These are phyloP conservation scores for Penicillium brasilianum DNA, from an alignment of 2,329 filamentous ascomycete genomes.

Conservation along the genomic window DNA sequence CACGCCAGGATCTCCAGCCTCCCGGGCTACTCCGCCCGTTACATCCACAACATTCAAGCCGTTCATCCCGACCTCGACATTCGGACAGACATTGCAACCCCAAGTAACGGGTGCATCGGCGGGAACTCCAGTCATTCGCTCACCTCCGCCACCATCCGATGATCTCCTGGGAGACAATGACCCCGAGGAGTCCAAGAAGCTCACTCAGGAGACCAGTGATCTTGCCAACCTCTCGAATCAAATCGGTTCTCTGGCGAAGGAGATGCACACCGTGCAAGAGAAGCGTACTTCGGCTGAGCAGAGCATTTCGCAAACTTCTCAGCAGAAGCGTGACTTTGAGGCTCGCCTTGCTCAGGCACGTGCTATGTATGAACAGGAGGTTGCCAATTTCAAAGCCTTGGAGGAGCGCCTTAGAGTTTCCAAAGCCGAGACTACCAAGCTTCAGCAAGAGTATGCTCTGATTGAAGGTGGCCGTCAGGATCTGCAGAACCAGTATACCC, in stretches of 20 bases:
- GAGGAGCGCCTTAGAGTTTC: conserved; percentile 81
- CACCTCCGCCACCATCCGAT: conserved; percentile 66
- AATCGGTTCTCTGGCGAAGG: conserved; percentile 84
- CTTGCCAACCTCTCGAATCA: conserved; percentile 96
- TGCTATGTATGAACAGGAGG: conserved; percentile 89
- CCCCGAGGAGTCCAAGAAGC: conserved; percentile 82
- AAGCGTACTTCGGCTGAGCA: conserved; percentile 80
- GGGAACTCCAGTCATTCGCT: conserved; percentile 36
- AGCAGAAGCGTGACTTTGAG: conserved; percentile 94
- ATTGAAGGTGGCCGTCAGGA: conserved; percentile 82
- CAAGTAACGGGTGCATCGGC: conserved; percentile 72
- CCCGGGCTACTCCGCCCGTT: conserved; percentile 41
- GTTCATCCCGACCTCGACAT: conserved; percentile 89
- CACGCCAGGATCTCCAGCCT: conserved; percentile 57
- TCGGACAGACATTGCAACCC: conserved; percentile 79
- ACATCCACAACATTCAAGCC: conserved; percentile 73
- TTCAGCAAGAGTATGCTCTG: conserved; percentile 82
- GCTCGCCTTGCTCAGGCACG: conserved; percentile 84
- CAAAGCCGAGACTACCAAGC: conserved; percentile 78
- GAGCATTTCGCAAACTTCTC: conserved; percentile 77
- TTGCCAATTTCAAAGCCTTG: conserved; percentile 79
- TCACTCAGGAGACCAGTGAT: conserved; percentile 88
- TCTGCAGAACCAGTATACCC: conserved; percentile 79
- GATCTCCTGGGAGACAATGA: conserved; percentile 92
- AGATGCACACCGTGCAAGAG: conserved; percentile 90